A percentile compares a stretch with the other conserved stretches of the same genome.
These are phyloP conservation scores for Leucogyrophana mollusca DNA, from an alignment of 768 basidiomycete species.

Conservation along the genomic window DNA sequence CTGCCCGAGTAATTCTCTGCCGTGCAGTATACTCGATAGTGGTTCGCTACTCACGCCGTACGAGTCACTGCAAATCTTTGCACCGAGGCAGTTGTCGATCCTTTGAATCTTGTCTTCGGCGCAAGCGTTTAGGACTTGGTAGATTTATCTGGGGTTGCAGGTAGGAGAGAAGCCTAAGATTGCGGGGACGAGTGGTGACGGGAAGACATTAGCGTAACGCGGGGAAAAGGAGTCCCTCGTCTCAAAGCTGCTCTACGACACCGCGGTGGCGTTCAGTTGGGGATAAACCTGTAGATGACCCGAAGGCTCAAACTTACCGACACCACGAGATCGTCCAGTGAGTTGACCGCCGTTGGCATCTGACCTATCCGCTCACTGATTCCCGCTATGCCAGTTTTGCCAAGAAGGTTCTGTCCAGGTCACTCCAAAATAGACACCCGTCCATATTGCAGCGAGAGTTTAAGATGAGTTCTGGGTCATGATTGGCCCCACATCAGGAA, in stretches of 20 bases:
- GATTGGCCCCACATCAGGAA: too few relatives aligned
- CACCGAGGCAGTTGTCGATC: slow-evolving; percentile 90
- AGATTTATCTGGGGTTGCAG: slow-evolving; percentile 95
- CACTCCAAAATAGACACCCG: slow-evolving; percentile 92
- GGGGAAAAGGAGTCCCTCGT: slow-evolving; percentile 28
- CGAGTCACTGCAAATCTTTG: slow-evolving; percentile 94
- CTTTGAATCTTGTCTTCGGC: slow-evolving; percentile 83
- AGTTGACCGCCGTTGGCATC: slow-evolving; percentile 50
- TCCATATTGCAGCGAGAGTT: slow-evolving; percentile 85
- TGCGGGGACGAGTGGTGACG: slow-evolving; percentile 91
- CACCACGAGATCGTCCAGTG: slow-evolving; percentile 2
- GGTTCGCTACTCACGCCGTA: slow-evolving; percentile 89
- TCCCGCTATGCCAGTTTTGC: slow-evolving; percentile 91
- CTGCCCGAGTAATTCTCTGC: slow-evolving; percentile 35
- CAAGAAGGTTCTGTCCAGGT: slow-evolving; percentile 99
- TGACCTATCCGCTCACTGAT: slow-evolving; percentile 88
- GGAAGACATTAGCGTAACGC: slow-evolving; percentile 5
- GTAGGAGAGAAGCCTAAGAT: slow-evolving; percentile 96
- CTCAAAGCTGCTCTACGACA: slow-evolving; percentile 94
- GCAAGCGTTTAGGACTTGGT: slow-evolving; percentile 87
- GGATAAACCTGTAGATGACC: slow-evolving; percentile 97
- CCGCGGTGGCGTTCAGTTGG: slow-evolving; percentile 96
- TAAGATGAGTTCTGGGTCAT: slow-evolving; percentile 94
- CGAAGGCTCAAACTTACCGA: slow-evolving; percentile 1
- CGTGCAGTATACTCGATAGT: not conserved